Evolutionary conservation across 176 grass and related monocot species (phyloP).

Genomic region (Oryza australiensis): DNA sequence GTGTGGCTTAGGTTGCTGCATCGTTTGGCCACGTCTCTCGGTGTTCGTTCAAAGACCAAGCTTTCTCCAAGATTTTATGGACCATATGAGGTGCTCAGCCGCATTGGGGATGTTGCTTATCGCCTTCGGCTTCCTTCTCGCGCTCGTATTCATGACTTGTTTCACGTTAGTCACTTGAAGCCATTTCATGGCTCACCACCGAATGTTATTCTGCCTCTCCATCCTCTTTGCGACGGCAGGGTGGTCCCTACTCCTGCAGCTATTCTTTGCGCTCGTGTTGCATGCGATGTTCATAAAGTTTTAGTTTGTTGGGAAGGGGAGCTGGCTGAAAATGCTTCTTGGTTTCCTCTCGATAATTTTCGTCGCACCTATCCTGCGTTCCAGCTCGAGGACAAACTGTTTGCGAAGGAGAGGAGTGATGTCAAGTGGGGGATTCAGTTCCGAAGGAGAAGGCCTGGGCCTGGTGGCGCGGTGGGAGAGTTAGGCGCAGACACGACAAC

Average conservation of each 20-base stretch:
- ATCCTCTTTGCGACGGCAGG: background rate
- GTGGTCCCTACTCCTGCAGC: background rate
- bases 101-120: no score
- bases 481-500: no score
- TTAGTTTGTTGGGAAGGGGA: no score
- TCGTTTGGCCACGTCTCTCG: background rate
- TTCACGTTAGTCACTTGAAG: background rate
- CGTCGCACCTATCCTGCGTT: background rate
- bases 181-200: background rate
- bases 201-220: background rate
- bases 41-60: background rate
- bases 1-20: background rate
- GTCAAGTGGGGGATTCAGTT: background rate
- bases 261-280: background rate
- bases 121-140: no score
- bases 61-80: background rate
- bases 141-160: background rate
- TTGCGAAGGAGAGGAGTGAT: background rate
- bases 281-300: fast-evolving
- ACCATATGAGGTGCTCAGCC: background rate
- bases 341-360: background rate
- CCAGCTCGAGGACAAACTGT: background rate
- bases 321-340: background rate
- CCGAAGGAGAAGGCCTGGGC: no score
- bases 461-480: no score